These are phyloP conservation scores for Zostera marina DNA, from an alignment of 116 monocot species.

Conservation along the genomic window DNA sequence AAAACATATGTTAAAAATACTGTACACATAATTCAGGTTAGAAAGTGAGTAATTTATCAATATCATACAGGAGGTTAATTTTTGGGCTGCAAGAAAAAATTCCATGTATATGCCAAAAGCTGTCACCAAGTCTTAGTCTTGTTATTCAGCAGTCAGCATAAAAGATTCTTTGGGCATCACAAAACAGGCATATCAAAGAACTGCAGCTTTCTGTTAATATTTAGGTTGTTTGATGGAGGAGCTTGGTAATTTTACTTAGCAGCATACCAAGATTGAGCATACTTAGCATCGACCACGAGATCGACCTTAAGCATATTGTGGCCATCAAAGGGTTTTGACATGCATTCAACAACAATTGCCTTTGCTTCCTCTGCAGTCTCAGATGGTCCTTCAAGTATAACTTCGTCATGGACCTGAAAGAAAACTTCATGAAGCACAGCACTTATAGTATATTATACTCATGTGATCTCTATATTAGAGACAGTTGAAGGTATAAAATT, in stretches of 20 bases:
- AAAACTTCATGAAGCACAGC: not conserved
- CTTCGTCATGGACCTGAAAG: constrained; percentile 90
- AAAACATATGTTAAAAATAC: too few relatives aligned
- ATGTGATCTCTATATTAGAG: too few relatives aligned
- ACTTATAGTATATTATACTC: too few relatives aligned
- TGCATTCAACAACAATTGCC: constrained; percentile 83
- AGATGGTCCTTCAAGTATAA: constrained; percentile 89
- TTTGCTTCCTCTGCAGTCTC: constrained; percentile 83
- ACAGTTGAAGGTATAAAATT: not conserved
- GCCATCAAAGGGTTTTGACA: constrained; percentile 88
- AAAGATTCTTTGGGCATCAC: not conserved
- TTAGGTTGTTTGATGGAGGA: not conserved
- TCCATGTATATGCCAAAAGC: too few relatives aligned
- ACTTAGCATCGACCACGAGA: constrained; percentile 82
- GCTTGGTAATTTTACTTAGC: constrained; percentile 37
- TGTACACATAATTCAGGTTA: too few relatives aligned
- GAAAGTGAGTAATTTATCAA: too few relatives aligned
- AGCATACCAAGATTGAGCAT: constrained; percentile 84
- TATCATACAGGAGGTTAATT: too few relatives aligned
- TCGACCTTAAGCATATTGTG: constrained; percentile 62
- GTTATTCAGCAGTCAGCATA: not conserved
- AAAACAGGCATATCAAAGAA: not conserved
- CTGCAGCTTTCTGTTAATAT: not conserved
- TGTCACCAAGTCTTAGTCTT: not conserved
- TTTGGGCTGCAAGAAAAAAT: too few relatives aligned